Base-by-base conservation (phyloP, 163 green algal species). In the Chlamydomonas reinhardtii region DNA sequence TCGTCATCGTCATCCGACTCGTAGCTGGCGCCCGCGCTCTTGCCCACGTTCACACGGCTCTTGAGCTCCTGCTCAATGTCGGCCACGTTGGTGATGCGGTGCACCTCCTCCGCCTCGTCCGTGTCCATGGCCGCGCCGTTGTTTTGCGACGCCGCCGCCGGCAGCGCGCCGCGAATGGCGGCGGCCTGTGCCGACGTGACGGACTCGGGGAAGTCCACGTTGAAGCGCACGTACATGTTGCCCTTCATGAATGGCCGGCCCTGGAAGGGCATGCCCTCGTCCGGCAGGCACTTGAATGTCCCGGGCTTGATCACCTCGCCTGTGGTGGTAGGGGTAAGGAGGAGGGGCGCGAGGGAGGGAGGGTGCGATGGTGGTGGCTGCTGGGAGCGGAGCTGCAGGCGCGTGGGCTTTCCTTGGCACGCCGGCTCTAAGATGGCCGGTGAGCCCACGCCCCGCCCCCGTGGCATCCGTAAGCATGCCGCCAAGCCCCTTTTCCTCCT, bases 151-250 rank as follows among this genome's bases (percentile, higher is more conserved):
- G 66, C 37, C 31, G 70, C 25, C 32, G 62, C 78, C 14, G 91
- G 92, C 48, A 96, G 88, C 16, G 90, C 74, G 62, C 73, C 75
- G 27, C 31, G n/a, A 48, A 73, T 86, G 12, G 68, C 68, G 61
- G 35, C n/a, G 29, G 80, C 80, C 70, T 86, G 80, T 4, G 69
- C 79, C 24, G 71, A 52, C 22, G 66, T 78, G 9, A 86, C 25
- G 1, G 35, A 56, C 22, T 96, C 91, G 0, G 96, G 96, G 89
- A 98, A 98, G 81, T 98, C 92, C 0, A 99, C 96, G 31, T 95
- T 93, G 92, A 99, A 99, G 72, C 97, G 95, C 69, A 99, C 94
- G 90, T 99, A 99, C 62, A 99, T 85, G 91, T 98, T 99, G 81
- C 98, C 98, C 92, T 99, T 98, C 83, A 97, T 83, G 92, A 96